Base-by-base conservation (phyloP, 768 basidiomycete genomes). In the Tricholoma sp. region DNA sequence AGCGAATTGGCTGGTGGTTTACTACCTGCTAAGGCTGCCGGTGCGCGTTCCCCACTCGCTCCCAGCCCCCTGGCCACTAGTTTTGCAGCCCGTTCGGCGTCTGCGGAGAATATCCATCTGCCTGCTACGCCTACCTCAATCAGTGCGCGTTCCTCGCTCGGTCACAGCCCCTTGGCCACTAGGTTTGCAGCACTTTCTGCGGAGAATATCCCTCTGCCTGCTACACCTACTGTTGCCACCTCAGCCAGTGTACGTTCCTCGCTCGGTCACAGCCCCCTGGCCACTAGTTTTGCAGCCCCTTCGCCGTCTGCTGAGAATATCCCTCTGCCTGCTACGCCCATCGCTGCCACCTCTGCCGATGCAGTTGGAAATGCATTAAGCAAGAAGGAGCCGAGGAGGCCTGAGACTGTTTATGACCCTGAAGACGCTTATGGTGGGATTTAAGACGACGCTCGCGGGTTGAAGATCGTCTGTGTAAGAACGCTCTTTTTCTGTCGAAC, bases 401-500 rank as follows among this genome's bases (percentile, higher is more conserved):
- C 66, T 4, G 61, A 62, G 35, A 67, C 66, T 19, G 49, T 66
- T 46, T 67, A 67, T 53, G 78, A 84, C 61, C 79, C 80, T 32
- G 82, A 83, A 27, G 87, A 89, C 60, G 85, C 83, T 47, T 89
- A 89, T 61, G 84, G 79, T 22, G 88, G 86, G 29, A 80, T 89
- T 67, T 88, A 71, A 78, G 39, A 71, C 78, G 37, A 14, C 34
- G n/a, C 51, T 22, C 21, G 27, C 21, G 24, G 52, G 37, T 41
- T 54, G 10, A 41, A 14, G 10, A 4, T 41, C 45, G 37, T n/a
- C 37, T 34, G 16, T 54, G 52, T 50, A 45, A 57, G 37, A 51
- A 31, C 18, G 18, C 3, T 49, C 6, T 31, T 18, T 49, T n/a
- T 49, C 9, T 4, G 7, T n/a, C 16, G 18, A 43, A 43, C 10